Evolutionary conservation across 2,329 filamentous ascomycete species (phyloP).

Genomic region (Cladosporium sp.): DNA sequence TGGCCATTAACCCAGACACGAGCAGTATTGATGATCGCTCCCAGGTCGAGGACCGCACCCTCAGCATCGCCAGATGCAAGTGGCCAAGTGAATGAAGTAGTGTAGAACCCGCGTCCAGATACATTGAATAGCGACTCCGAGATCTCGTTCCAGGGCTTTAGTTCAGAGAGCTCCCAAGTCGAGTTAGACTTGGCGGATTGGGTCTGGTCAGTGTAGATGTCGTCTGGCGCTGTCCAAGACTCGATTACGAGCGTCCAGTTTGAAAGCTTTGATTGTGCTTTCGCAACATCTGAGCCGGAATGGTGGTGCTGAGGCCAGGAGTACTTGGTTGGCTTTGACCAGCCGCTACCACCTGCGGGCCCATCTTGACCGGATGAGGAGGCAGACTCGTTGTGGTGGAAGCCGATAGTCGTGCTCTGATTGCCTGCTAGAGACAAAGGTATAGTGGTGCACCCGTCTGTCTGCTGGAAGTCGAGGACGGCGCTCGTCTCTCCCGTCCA

Average conservation of each 20-base stretch:
- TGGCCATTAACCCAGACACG: slow-evolving; percentile 29
- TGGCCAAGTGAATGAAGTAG: slow-evolving; percentile 29
- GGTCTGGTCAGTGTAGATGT: slow-evolving; percentile 27
- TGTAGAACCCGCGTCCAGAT: slow-evolving; percentile 35
- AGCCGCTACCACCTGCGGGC: background rate
- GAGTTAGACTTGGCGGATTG: slow-evolving; percentile 24
- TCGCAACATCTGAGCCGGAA: background rate
- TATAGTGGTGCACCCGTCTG: slow-evolving; percentile 28
- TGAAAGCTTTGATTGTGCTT: slow-evolving; percentile 22
- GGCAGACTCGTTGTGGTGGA: slow-evolving; percentile 23
- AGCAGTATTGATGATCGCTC: slow-evolving; percentile 28
- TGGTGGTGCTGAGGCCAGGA: background rate
- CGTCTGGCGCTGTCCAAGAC: slow-evolving; percentile 36
- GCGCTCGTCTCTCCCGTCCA: slow-evolving; percentile 39
- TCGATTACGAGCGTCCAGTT: slow-evolving; percentile 38
- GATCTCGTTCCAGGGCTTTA: slow-evolving; percentile 36
- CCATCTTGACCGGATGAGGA: background rate
- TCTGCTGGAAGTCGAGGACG: slow-evolving; percentile 32
- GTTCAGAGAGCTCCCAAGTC: slow-evolving; percentile 27
- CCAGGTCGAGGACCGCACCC: slow-evolving; percentile 28
- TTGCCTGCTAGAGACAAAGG: slow-evolving; percentile 36
- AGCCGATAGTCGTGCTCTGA: slow-evolving; percentile 39
- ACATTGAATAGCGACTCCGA: slow-evolving; percentile 25
- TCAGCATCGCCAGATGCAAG: slow-evolving; percentile 11
- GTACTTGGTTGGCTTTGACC: slow-evolving; percentile 2